Base-by-base conservation (phyloP, 495 filamentous ascomycete genomes). In the Tirmania nivea region DNA sequence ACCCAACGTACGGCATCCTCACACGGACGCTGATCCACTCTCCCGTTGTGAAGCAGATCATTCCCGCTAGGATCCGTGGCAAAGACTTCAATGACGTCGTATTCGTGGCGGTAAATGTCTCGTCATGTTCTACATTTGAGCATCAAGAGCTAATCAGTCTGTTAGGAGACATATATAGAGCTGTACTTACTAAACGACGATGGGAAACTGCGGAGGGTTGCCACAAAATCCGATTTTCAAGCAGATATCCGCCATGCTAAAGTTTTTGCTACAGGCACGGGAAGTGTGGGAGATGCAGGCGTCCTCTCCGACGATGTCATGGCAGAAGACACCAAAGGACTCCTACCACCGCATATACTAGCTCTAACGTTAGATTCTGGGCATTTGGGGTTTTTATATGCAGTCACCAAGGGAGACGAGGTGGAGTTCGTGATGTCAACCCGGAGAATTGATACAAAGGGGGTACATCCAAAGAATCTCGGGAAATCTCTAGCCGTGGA, bases 401-500 rank as follows among this genome's bases (percentile, higher is more conserved):
- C 79, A 52, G 65, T 66, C 35, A 65, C 69, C 37, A 69, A 63
- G 3, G 53, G 57, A 0, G 61, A 66, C 16, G 56, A 60, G 35
- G 70, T 71, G 21, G 69, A 75, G 49, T 86, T 94, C 57, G 65
- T 77, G 6, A 70, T 79, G 35, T 73, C 73, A 50, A 71, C 71
- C 37, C 69, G 72, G 37, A 75, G 76, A 11, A 68, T 81, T 11
- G 78, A 77, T 42, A 65, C 68, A 21, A 74, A 75, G 60, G 67
- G 71, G 51, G 71, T 70, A 52, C 62, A 73, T 34, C 73, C 75
- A 19, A 72, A 76, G 45, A 70, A 73, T 53, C 77, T 81, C 52
- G 88, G 88, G 6, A 79, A 78, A 54, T 81, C 87, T 63, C 67
- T 94, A 51, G 81, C 86, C 37, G 78, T 94, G 37, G 86, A 95